Base-by-base conservation (phyloP, 2,329 filamentous ascomycete species). In the Neoascochyta sp. region DNA sequence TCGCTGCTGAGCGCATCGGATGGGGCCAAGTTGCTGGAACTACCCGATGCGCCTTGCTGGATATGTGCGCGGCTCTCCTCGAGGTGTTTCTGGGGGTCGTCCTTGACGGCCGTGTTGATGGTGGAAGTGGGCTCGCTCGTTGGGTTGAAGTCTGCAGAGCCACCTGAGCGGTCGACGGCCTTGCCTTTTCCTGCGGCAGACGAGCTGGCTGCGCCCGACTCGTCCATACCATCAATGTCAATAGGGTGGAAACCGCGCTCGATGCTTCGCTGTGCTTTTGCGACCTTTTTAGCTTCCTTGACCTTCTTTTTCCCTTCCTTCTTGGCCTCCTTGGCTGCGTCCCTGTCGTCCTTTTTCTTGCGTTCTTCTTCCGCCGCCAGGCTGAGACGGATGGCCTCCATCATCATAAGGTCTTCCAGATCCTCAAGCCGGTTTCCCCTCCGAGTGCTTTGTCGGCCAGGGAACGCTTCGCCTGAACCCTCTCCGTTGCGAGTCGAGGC, bases 321-420 rank as follows among this genome's bases (percentile, higher is more conserved):
- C 68, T 94, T 95, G 1, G 83, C 81, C 36, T 90, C 83, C 55
- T 94, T 95, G 15, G 74, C 75, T 0, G 76, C 74, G 36, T 87
- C 85, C 57, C 89, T 90, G 28, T 92, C 86, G 27, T 84, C 81
- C 52, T 86, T 92, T 25, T 77, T 82, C 47, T 87, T 84, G n/a
- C 90, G 77, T 22, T 96, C 90, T 52, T 96, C 90, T 59, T 98
- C 92, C 1, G 86, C 82, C 0, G 84, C 88, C n/a, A 98, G 70
- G 26, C 88, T 95, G 16, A 95, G 64, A 21, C 92, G 75, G 26
- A 98, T 93, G 0, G 92, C 92, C 61, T 98, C 92, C 73, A 92
- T 87, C 71, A 96, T 88, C 92, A 98, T 98, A 70, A 98, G 85
- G 27, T 95, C 90, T 59, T 98, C 92, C 0, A 96, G 73, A 47